Percentiles rank a stretch among this genome's conserved stretches.
phyloP scores from a whole-genome alignment of 1,284 basidiomycete genomes.

The Pulchroboletus neoregius region DNA sequence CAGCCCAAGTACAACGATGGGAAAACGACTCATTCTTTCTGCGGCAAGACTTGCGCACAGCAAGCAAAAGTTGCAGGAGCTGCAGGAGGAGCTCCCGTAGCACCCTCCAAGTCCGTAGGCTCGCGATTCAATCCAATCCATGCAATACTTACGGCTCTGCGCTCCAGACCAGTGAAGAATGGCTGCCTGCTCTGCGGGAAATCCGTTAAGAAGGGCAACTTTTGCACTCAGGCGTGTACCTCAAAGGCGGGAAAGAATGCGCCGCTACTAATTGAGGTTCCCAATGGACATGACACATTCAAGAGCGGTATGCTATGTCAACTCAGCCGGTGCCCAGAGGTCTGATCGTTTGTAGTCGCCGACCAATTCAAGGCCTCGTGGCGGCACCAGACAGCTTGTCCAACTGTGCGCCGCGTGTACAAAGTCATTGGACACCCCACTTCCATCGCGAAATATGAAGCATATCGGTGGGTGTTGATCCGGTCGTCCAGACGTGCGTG shows the following conservation, averaged over 20 bases:
- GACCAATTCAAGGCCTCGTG: constrained; percentile 67
- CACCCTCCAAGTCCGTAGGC: constrained; percentile 33
- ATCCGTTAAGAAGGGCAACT: constrained; percentile 53
- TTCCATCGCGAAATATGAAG: constrained; percentile 49
- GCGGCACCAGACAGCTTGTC: constrained; percentile 54
- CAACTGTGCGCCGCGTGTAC: constrained; percentile 53
- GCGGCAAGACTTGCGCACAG: constrained; percentile 55
- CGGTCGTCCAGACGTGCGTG: background rate
- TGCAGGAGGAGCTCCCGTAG: constrained; percentile 25
- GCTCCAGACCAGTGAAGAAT: constrained; percentile 44
- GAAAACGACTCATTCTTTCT: constrained; percentile 49
- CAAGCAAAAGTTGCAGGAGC: constrained; percentile 37
- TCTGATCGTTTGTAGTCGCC: constrained; percentile 39
- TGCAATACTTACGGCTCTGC: constrained; percentile 52
- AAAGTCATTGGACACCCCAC: constrained; percentile 51
- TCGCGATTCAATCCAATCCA: constrained; percentile 19
- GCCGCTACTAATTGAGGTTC: constrained; percentile 57
- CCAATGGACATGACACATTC: constrained; percentile 54
- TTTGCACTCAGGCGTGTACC: constrained; percentile 52
- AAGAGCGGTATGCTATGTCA: constrained; percentile 46
- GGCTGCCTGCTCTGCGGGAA: constrained; percentile 56
- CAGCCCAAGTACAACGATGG: constrained; percentile 54
- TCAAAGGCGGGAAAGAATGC: constrained; percentile 50
- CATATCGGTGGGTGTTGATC: constrained; percentile 46
- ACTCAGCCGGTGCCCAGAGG: background rate